Conservation (phyloP, 2,329 filamentous ascomycete genomes). For the Apiospora hydei region DNA sequence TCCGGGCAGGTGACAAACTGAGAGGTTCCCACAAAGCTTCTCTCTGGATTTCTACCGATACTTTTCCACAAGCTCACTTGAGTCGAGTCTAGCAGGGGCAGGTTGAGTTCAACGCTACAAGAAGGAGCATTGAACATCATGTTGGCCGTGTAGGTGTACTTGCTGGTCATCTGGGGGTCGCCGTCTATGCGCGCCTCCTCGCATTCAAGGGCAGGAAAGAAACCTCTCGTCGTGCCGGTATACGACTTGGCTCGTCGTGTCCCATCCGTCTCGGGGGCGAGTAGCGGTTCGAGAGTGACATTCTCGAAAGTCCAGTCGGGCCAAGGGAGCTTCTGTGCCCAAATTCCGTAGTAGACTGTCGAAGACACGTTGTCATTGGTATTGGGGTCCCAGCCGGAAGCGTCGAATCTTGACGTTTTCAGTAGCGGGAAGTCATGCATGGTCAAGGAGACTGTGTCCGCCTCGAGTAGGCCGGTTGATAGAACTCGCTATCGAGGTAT, state of each 20-base stretch:
- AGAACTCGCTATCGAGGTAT: background rate
- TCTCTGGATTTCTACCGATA: background rate
- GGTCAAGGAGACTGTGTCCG: background rate
- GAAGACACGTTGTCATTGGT: background rate
- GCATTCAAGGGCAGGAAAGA: slow-evolving; percentile 8
- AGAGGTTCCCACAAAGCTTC: background rate
- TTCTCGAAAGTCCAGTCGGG: background rate
- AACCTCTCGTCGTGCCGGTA: background rate
- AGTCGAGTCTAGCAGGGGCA: background rate
- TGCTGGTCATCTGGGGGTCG: background rate
- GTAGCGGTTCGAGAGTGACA: background rate
- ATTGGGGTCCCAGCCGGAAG: background rate
- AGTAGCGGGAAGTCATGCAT: background rate
- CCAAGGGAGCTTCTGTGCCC: background rate
- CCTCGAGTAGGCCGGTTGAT: background rate
- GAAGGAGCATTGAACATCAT: background rate
- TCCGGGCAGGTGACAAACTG: background rate
- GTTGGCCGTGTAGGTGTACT: background rate
- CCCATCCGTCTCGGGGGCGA: background rate
- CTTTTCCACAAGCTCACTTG: background rate
- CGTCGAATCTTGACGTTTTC: background rate
- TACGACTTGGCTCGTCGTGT: background rate
- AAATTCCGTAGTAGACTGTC: background rate
- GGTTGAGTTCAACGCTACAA: background rate
- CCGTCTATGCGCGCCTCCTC: background rate